Conservation (phyloP, 108 stramenopile genomes). For the Nitzschia inconspicua region DNA sequence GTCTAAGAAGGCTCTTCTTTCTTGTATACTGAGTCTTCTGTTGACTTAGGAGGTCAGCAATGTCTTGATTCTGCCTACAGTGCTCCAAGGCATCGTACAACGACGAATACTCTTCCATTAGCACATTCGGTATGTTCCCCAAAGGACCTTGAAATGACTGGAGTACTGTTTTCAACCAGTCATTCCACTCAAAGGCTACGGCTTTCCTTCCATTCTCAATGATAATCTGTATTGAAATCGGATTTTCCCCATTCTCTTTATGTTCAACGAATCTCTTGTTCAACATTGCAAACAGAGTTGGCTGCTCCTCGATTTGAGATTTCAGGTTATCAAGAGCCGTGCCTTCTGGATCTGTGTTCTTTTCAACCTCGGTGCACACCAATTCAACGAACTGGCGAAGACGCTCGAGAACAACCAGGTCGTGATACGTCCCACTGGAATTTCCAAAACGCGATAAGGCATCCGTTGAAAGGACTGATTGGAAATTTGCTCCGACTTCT, state of each 20-base stretch:
- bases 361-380: constrained; percentile 57
- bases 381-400: constrained; percentile 37
- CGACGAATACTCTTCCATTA: neutral
- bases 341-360: constrained; percentile 23
- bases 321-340: constrained; percentile 21
- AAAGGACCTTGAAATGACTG: constrained; percentile 21
- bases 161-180: constrained; percentile 45
- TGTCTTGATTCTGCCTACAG: neutral
- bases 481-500: neutral
- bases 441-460: neutral
- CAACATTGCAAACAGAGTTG: constrained; percentile 23
- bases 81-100: neutral
- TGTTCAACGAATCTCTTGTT: constrained; percentile 30
- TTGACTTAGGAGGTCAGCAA: constrained; percentile 3
- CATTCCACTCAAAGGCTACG: constrained; percentile 33
- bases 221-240: constrained; percentile 3
- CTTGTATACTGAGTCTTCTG: constrained; percentile 7
- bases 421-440: neutral
- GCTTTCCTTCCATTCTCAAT: constrained; percentile 18
- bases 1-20: constrained; percentile 20
- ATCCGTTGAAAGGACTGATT: neutral
- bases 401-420: constrained; percentile 12
- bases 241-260: neutral
- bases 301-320: constrained; percentile 19
- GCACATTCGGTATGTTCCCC: neutral